phyloP scores from a whole-genome alignment of 2,329 filamentous ascomycete species.

The Dryadomyces quercus-mongolicae region DNA sequence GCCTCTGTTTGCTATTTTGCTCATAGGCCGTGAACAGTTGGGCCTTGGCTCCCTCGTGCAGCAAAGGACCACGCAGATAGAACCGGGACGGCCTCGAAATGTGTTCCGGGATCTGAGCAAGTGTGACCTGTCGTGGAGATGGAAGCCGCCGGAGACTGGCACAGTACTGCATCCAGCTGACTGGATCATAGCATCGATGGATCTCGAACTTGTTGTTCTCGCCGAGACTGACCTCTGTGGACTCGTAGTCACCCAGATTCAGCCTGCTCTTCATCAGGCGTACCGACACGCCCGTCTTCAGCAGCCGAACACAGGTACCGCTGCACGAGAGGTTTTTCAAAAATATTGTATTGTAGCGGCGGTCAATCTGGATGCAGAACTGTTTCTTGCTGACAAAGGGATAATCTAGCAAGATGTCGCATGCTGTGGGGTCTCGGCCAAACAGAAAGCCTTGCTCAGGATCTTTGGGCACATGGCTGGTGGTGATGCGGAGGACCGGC shows the following conservation, averaged over 20 bases:
- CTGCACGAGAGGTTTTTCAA: background rate
- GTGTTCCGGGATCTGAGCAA: background rate
- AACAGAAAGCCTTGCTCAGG: slow-evolving; percentile 1
- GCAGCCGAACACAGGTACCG: background rate
- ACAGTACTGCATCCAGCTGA: no score
- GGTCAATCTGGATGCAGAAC: background rate
- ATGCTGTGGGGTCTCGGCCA: background rate
- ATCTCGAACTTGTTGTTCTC: background rate
- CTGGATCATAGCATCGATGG: background rate
- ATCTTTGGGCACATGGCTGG: background rate
- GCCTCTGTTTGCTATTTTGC: background rate
- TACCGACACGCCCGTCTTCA: background rate
- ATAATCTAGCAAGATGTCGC: slow-evolving; percentile 4
- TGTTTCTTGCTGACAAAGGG: background rate
- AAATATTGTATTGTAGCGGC: background rate
- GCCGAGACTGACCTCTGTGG: background rate
- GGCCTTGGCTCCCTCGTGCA: slow-evolving; percentile 2
- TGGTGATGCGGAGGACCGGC: background rate
- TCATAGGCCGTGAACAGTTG: slow-evolving; percentile 3
- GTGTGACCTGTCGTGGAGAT: no score
- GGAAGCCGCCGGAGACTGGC: background rate
- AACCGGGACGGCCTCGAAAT: background rate
- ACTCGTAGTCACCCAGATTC: background rate
- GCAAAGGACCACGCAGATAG: slow-evolving; percentile 1
- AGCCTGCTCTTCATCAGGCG: background rate